Evolutionary conservation across 805 yeast species (phyloP).

Genomic region (Lipomyces orientalis): DNA sequence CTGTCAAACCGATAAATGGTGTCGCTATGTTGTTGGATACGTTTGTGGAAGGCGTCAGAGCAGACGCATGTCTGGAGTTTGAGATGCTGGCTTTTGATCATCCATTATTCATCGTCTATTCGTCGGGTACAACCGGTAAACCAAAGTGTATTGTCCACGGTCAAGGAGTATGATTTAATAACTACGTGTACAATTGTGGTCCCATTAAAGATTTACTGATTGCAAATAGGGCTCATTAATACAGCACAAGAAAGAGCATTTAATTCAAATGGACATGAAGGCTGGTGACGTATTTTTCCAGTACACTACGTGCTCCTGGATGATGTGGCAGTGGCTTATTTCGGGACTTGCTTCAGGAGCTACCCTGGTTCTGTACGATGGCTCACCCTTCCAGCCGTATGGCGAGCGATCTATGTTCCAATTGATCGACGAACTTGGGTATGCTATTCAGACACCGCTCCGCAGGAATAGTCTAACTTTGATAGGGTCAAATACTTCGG

Average conservation of each 20-base stretch:
- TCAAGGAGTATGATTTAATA: slow-evolving; percentile 30
- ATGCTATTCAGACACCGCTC: neutral
- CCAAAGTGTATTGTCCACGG: slow-evolving; percentile 41
- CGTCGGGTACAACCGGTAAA: slow-evolving; percentile 40
- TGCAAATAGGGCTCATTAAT: slow-evolving; percentile 31
- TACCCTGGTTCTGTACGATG: slow-evolving; percentile 38
- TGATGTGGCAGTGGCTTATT: slow-evolving; percentile 43
- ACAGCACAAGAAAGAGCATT: slow-evolving; percentile 40
- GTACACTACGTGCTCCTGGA: slow-evolving; percentile 41
- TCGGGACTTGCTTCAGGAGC: slow-evolving; percentile 41
- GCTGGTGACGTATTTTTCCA: slow-evolving; percentile 38
- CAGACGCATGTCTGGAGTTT: slow-evolving; percentile 24
- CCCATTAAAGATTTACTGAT: neutral
- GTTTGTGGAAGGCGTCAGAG: slow-evolving; percentile 15
- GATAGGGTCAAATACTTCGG: slow-evolving; percentile 37
- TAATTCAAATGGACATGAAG: slow-evolving; percentile 37
- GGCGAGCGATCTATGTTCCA: slow-evolving; percentile 37
- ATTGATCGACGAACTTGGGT: slow-evolving; percentile 36
- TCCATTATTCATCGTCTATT: slow-evolving; percentile 39
- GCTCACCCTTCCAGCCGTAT: slow-evolving; percentile 38
- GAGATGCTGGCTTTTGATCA: slow-evolving; percentile 38
- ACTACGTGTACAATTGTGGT: neutral
- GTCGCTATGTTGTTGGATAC: neutral
- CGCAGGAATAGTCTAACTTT: neutral
- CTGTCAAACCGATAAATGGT: slow-evolving; percentile 21